phyloP scores from a whole-genome alignment of 768 basidiomycete genomes.

The Mycena epipterygia region DNA sequence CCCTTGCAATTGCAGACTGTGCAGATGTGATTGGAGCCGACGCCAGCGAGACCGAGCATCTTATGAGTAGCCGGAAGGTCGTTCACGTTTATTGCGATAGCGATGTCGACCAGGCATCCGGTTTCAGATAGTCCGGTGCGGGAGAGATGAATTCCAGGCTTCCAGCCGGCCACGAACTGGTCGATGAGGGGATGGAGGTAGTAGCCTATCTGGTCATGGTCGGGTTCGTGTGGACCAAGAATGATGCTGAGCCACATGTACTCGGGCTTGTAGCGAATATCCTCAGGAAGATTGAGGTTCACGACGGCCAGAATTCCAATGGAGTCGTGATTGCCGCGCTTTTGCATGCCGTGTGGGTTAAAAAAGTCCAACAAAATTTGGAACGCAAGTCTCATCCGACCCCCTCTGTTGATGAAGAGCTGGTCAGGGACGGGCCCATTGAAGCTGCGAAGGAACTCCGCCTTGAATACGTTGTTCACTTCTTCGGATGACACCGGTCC shows the following conservation, averaged over 20 bases:
- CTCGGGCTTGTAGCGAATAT: slow-evolving; percentile 45
- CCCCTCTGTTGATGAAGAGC: slow-evolving; percentile 39
- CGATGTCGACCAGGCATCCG: slow-evolving; percentile 5
- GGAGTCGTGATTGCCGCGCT: slow-evolving; percentile 38
- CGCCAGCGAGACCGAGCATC: slow-evolving; percentile 36
- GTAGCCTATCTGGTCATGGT: slow-evolving; percentile 41
- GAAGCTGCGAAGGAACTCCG: slow-evolving; percentile 45
- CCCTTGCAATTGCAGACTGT: slow-evolving; percentile 41
- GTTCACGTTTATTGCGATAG: slow-evolving; percentile 39
- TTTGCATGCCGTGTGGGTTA: slow-evolving; percentile 41
- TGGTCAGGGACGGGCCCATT: slow-evolving; percentile 38
- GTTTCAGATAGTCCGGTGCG: slow-evolving; percentile 22
- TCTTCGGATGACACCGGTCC: slow-evolving; percentile 12
- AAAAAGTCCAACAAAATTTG: slow-evolving; percentile 47
- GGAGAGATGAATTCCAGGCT: slow-evolving; percentile 29
- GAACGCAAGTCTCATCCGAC: slow-evolving; percentile 39
- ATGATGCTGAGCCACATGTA: slow-evolving; percentile 48
- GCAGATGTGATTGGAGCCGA: slow-evolving; percentile 43
- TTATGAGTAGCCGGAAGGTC: slow-evolving; percentile 47
- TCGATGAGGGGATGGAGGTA: slow-evolving; percentile 45
- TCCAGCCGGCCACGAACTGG: slow-evolving; percentile 38
- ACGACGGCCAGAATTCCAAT: slow-evolving; percentile 45
- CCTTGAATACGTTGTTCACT: slow-evolving; percentile 42
- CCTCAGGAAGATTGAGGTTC: slow-evolving; percentile 47
- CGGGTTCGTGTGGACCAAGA: slow-evolving; percentile 44